Evolutionary conservation across 208 protist species (phyloP).

Genomic region (Leishmania amazonensis): DNA sequence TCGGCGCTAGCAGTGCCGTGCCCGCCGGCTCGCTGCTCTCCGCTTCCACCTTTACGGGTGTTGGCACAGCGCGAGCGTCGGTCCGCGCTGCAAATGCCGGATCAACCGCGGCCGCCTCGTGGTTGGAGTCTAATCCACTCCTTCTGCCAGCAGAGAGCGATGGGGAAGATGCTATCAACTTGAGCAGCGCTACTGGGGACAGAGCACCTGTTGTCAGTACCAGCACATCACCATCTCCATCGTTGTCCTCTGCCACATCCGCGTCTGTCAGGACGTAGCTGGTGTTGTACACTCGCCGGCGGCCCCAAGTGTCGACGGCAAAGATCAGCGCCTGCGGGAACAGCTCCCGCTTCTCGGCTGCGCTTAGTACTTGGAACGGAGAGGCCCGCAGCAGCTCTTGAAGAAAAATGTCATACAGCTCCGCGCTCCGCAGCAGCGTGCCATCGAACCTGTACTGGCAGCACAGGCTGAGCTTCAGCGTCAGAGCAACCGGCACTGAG

Average conservation of each 20-base stretch:
- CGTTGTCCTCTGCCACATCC: slow-evolving; percentile 48
- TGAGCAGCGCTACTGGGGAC: slow-evolving; percentile 25
- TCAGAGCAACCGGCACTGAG: slow-evolving; percentile 44
- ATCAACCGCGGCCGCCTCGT: neutral
- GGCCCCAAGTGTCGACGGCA: slow-evolving; percentile 44
- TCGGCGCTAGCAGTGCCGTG: neutral
- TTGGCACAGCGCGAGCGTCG: neutral
- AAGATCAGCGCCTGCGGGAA: slow-evolving; percentile 58
- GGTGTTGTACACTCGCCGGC: slow-evolving; percentile 39
- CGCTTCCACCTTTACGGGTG: neutral
- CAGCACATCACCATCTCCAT: slow-evolving; percentile 88
- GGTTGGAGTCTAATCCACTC: neutral
- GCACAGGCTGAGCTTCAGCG: slow-evolving; percentile 79
- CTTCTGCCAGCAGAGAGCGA: neutral
- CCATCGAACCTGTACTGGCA: slow-evolving; percentile 83
- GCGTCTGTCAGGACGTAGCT: slow-evolving; percentile 35
- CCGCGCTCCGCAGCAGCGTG: slow-evolving; percentile 49
- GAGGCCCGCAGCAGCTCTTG: slow-evolving; percentile 73
- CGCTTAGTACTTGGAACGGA: slow-evolving; percentile 72
- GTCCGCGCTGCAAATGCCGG: neutral
- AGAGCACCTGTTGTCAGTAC: slow-evolving; percentile 70
- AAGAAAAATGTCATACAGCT: slow-evolving; percentile 75
- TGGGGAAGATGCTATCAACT: slow-evolving; percentile 14
- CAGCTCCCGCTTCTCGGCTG: slow-evolving; percentile 59
- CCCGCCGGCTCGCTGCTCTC: neutral